These are phyloP conservation scores for Thoreauomyces humboldtii DNA, from an alignment of 192 early-diverging fungal species.

Conservation along the genomic window DNA sequence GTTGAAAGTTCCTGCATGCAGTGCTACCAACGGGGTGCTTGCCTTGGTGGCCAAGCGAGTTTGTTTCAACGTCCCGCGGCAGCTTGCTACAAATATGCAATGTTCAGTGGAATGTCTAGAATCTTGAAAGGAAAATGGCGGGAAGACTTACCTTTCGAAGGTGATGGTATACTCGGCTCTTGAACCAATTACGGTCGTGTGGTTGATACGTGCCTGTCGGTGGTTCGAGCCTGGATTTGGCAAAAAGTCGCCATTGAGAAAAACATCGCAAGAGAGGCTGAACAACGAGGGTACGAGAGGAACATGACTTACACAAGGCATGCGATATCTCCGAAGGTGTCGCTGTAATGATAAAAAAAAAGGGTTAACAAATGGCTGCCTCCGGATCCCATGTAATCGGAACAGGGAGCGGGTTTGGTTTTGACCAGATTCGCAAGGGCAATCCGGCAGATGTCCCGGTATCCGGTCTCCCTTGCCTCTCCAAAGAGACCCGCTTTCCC, in stretches of 20 bases:
- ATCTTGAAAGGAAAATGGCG: too few relatives aligned
- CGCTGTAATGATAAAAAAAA: slow-evolving; percentile 1
- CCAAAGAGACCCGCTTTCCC: too few relatives aligned
- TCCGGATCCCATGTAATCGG: neutral
- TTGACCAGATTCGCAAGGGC: too few relatives aligned
- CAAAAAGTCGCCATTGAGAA: neutral
- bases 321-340: slow-evolving; percentile 16
- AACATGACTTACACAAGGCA: slow-evolving; percentile 12
- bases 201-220: neutral
- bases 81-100: too few relatives aligned
- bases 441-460: too few relatives aligned
- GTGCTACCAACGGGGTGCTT: too few relatives aligned
- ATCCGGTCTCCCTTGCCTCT: too few relatives aligned
- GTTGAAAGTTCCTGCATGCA: too few relatives aligned
- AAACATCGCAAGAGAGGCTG: slow-evolving; percentile 7
- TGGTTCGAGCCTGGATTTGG: slow-evolving; percentile 2
- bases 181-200: slow-evolving; percentile 19
- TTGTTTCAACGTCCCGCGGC: too few relatives aligned
- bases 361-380: neutral
- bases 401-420: neutral
- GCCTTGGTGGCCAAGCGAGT: too few relatives aligned
- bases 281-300: neutral
- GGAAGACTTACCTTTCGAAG: too few relatives aligned
- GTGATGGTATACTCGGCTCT: neutral
- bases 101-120: too few relatives aligned